These are phyloP conservation scores for Pseudotulostoma volvatum DNA, from an alignment of 495 filamentous ascomycete genomes.

Conservation along the genomic window DNA sequence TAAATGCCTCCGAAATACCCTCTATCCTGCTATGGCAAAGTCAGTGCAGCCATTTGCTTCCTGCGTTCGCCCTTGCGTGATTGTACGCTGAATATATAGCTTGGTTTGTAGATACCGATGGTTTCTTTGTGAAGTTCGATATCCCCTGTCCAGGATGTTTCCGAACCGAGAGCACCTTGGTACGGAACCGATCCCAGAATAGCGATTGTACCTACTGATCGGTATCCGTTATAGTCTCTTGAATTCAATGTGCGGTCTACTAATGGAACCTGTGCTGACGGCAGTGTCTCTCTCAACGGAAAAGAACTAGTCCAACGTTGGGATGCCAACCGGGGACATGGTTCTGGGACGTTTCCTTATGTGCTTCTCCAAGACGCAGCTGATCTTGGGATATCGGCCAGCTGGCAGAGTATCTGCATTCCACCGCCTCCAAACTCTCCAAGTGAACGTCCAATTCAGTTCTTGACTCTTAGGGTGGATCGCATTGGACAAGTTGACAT, in stretches of 20 bases:
- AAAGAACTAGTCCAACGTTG: constrained; percentile 15
- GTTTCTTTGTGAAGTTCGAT: constrained; percentile 7
- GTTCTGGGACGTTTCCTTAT: constrained; percentile 16
- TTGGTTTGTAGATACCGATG: constrained; percentile 9
- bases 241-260: constrained; percentile 12
- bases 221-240: constrained; percentile 11
- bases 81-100: constrained; percentile 3
- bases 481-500: constrained; percentile 18
- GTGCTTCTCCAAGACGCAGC: constrained; percentile 13
- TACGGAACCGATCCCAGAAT: constrained; percentile 2
- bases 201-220: constrained; percentile 4
- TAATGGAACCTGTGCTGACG: constrained; percentile 17
- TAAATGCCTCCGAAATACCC: no score
- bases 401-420: constrained; percentile 31
- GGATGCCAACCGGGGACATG: constrained; percentile 17
- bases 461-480: constrained; percentile 30
- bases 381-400: constrained; percentile 12
- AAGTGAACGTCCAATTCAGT: constrained; percentile 23
- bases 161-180: constrained; percentile 4
- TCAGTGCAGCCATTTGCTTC: neutral
- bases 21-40: constrained; percentile 3
- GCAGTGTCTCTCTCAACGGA: constrained; percentile 21
- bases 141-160: constrained; percentile 7
- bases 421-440: constrained; percentile 13
- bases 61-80: no score